Evolutionary conservation across 352 stramenopile genomes (phyloP).

Genomic region (Sclerospora graminicola): DNA sequence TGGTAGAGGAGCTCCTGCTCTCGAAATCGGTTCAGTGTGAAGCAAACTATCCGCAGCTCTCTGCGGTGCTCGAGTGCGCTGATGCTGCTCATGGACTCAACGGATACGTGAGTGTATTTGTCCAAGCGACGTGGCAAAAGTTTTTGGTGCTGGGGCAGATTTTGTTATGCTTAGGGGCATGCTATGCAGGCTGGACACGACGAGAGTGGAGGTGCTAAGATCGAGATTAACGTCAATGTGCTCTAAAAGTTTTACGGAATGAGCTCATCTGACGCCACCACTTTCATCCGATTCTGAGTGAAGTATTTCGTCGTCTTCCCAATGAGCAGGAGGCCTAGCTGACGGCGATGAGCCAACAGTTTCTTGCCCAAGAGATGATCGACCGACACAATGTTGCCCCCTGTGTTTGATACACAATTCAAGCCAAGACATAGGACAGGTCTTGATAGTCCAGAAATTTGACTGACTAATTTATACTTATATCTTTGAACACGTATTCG

Average conservation of each 20-base stretch:
- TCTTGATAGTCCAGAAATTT: too few relatives aligned
- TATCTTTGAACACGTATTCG: too few relatives aligned
- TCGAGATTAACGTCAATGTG: slow-evolving; percentile 51
- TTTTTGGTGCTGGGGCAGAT: slow-evolving; percentile 85
- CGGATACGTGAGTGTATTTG: slow-evolving; percentile 87
- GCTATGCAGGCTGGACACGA: slow-evolving; percentile 88
- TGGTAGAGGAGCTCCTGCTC: slow-evolving; percentile 88
- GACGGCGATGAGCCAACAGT: too few relatives aligned
- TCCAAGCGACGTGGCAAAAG: slow-evolving; percentile 86
- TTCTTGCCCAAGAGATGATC: too few relatives aligned
- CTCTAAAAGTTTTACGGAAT: slow-evolving; percentile 92
- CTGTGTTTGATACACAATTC: too few relatives aligned
- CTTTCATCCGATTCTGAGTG: slow-evolving; percentile 91
- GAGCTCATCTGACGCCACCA: slow-evolving; percentile 86
- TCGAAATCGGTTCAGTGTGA: slow-evolving; percentile 87
- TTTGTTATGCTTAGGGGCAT: slow-evolving; percentile 92
- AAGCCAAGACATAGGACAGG: too few relatives aligned
- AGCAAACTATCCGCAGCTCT: slow-evolving; percentile 91
- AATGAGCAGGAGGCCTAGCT: slow-evolving; percentile 77
- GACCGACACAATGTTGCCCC: too few relatives aligned
- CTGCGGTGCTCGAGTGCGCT: slow-evolving; percentile 85
- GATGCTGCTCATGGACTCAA: slow-evolving; percentile 85
- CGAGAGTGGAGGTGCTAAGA: slow-evolving; percentile 80
- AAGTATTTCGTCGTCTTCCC: slow-evolving; percentile 77
- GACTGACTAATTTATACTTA: too few relatives aligned